Conservation (phyloP, 176 grass and related monocot genomes). For the Raddia distichophylla region DNA sequence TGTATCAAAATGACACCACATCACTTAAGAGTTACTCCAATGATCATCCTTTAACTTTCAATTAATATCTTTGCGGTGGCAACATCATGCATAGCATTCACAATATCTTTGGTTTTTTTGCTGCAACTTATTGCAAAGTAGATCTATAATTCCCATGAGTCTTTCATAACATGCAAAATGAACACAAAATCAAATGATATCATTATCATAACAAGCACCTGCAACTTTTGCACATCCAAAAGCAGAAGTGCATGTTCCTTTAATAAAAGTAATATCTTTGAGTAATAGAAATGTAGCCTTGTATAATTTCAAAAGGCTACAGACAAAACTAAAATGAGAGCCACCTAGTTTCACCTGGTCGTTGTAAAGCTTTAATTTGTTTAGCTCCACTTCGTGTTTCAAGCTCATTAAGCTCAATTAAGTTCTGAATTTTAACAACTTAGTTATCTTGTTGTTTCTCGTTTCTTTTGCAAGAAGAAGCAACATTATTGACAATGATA, state of each 20-base stretch:
- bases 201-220: neutral
- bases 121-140: constrained; percentile 20
- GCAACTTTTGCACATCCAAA: neutral
- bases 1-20: neutral
- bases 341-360: too few relatives aligned
- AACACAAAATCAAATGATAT: neutral
- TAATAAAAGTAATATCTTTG: neutral
- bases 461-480: neutral
- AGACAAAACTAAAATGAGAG: neutral
- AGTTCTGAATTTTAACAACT: too few relatives aligned
- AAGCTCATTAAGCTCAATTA: neutral
- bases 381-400: neutral
- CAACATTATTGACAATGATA: neutral
- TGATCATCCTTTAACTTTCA: neutral
- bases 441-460: neutral
- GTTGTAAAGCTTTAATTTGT: neutral
- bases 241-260: neutral
- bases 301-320: neutral
- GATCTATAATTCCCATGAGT: constrained; percentile 7
- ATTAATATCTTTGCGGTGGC: neutral
- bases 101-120: constrained; percentile 4
- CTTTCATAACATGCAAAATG: constrained; percentile 5
- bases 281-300: neutral
- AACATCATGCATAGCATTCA: constrained; percentile 4
- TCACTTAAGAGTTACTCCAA: neutral